A percentile compares a stretch with the other conserved stretches of the same genome.
phyloP scores from a whole-genome alignment of 352 stramenopile species.

The Phytophthora litchii region DNA sequence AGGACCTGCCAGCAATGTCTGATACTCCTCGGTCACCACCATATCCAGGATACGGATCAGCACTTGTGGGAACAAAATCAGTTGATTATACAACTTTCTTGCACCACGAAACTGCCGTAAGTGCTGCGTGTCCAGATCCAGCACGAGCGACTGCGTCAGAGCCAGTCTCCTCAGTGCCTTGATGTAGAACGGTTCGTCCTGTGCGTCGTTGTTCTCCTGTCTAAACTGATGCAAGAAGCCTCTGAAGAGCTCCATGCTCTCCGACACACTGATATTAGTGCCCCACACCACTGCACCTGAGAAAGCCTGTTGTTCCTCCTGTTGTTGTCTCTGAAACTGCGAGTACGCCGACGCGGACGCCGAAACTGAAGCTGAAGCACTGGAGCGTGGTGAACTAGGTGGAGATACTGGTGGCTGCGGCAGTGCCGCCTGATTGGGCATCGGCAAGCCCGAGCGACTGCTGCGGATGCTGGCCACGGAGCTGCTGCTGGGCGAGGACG shows the following conservation, averaged over 20 bases:
- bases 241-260: slow-evolving; percentile 92
- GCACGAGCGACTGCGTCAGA: slow-evolving; percentile 81
- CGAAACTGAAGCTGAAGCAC: slow-evolving; percentile 49
- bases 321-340: slow-evolving; percentile 38
- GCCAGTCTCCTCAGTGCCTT: slow-evolving; percentile 76
- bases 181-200: slow-evolving; percentile 78
- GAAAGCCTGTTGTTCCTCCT: slow-evolving; percentile 59
- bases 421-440: slow-evolving; percentile 31
- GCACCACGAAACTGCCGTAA: slow-evolving; percentile 79
- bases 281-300: slow-evolving; percentile 92
- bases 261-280: slow-evolving; percentile 93
- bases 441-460: slow-evolving; percentile 18
- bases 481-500: slow-evolving; percentile 51
- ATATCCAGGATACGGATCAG: slow-evolving; percentile 98
- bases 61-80: slow-evolving; percentile 95
- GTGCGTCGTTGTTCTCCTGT: slow-evolving; percentile 28
- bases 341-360: slow-evolving; percentile 34
- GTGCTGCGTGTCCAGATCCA: slow-evolving; percentile 94
- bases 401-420: slow-evolving; percentile 67
- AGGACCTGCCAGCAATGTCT: slow-evolving; percentile 43
- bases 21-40: slow-evolving; percentile 93
- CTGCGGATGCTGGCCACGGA: slow-evolving; percentile 40
- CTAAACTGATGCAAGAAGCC: slow-evolving; percentile 90
- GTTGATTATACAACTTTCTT: slow-evolving; percentile 95
- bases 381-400: slow-evolving; percentile 68